phyloP scores from a whole-genome alignment of 306 rosid species.

The Vachellia collinsii region DNA sequence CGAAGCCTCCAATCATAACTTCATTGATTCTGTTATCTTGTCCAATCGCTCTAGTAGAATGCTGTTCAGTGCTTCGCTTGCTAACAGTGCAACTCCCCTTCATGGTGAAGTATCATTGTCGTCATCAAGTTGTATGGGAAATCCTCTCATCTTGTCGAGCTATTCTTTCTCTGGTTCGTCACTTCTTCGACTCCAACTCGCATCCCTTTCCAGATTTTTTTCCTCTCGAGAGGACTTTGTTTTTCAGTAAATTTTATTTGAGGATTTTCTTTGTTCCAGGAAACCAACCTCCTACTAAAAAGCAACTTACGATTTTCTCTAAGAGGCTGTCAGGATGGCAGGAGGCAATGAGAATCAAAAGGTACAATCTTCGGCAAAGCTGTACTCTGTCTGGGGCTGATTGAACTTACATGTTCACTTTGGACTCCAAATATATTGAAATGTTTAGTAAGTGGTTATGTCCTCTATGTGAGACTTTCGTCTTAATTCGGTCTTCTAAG shows the following conservation, averaged over 20 bases:
- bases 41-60: not conserved
- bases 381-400: not conserved
- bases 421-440: not conserved
- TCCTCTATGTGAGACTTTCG: not conserved
- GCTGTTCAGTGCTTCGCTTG: not conserved
- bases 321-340: slow-evolving; percentile 69
- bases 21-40: not conserved
- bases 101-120: slow-evolving; percentile 9
- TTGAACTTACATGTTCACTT: slow-evolving; percentile 3
- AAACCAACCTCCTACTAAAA: slow-evolving; percentile 41
- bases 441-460: not conserved
- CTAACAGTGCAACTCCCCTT: not conserved
- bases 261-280: slow-evolving; percentile 40
- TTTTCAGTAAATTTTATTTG: not conserved
- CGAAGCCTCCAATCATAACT: not conserved
- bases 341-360: slow-evolving; percentile 77
- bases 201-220: not conserved
- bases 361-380: slow-evolving; percentile 46
- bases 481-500: not conserved
- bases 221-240: not conserved
- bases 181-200: not conserved
- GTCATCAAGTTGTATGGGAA: not conserved
- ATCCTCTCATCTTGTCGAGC: not conserved
- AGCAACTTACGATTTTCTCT: slow-evolving; percentile 49
- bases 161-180: slow-evolving; percentile 12